A percentile compares a stretch with the other conserved stretches of the same genome.
Evolutionary conservation across 306 rosid species (phyloP).

Genomic region (Citrullus colocynthis): DNA sequence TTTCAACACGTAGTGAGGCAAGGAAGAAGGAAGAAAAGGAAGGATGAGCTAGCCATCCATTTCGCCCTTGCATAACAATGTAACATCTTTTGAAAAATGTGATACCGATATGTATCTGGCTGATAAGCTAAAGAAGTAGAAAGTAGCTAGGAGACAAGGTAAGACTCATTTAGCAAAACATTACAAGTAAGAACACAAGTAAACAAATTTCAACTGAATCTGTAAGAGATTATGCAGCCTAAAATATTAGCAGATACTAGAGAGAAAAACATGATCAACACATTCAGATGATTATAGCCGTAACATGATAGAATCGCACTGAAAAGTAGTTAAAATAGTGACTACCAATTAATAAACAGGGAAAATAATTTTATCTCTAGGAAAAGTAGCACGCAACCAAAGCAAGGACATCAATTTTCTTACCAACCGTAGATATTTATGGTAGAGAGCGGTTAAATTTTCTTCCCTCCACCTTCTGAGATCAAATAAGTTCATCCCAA

Average conservation of each 20-base stretch:
- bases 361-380: not conserved
- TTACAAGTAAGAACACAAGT: not conserved
- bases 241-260: too few relatives aligned
- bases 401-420: constrained; percentile 8
- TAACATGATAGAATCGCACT: not conserved
- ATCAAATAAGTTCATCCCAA: constrained; percentile 86
- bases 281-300: not conserved
- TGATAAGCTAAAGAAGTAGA: not conserved
- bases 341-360: not conserved
- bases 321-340: not conserved
- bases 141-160: not conserved
- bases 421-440: constrained; percentile 65
- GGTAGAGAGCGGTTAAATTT: constrained; percentile 53
- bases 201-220: not conserved
- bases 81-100: not conserved
- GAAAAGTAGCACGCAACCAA: not conserved
- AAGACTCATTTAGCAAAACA: not conserved
- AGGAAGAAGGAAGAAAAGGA: not conserved
- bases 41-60: not conserved
- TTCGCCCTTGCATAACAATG: not conserved
- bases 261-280: too few relatives aligned
- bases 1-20: not conserved
- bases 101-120: not conserved
- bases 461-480: constrained; percentile 70
- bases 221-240: not conserved